phyloP scores from a whole-genome alignment of 2,329 filamentous ascomycete species.

The Ceratocystis colombiana region DNA sequence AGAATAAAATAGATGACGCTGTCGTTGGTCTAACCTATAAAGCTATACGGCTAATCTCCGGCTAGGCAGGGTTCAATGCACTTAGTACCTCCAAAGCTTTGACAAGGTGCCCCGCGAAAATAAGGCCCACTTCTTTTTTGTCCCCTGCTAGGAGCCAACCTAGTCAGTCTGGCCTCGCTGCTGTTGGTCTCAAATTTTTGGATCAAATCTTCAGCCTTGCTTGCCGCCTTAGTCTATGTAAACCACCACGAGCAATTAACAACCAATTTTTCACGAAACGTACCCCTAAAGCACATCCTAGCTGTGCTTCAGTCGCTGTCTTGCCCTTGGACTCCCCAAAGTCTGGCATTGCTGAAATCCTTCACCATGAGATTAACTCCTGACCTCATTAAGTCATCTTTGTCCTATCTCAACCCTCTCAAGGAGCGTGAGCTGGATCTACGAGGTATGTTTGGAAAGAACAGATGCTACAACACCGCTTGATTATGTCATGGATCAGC shows the following conservation, averaged over 20 bases:
- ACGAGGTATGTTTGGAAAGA: constrained; percentile 94
- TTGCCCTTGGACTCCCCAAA: not conserved
- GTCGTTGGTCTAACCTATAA: not conserved
- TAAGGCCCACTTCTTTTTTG: not conserved
- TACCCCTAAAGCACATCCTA: not conserved
- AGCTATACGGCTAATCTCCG: constrained; percentile 16
- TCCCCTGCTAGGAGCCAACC: not conserved
- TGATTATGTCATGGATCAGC: constrained; percentile 50
- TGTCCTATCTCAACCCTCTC: constrained; percentile 96
- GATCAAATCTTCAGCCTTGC: constrained; percentile 24
- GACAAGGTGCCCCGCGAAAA: constrained; percentile 14
- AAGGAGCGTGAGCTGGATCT: constrained; percentile 99
- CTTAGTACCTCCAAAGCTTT: not conserved
- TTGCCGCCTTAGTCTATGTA: no score
- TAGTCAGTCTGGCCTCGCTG: constrained; percentile 14
- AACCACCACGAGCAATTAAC: not conserved
- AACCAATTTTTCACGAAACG: not conserved
- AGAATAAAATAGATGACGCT: constrained; percentile 12
- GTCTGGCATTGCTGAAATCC: not conserved
- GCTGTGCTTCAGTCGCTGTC: not conserved
- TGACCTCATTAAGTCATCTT: constrained; percentile 85
- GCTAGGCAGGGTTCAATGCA: not conserved
- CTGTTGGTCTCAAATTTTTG: constrained; percentile 14
- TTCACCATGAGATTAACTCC: constrained; percentile 80
- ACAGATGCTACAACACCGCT: constrained; percentile 86